Percentiles rank a stretch among this genome's conserved stretches.
Conservation (phyloP, 2,329 filamentous ascomycete genomes). For the Tolypocladium inflatum region DNA sequence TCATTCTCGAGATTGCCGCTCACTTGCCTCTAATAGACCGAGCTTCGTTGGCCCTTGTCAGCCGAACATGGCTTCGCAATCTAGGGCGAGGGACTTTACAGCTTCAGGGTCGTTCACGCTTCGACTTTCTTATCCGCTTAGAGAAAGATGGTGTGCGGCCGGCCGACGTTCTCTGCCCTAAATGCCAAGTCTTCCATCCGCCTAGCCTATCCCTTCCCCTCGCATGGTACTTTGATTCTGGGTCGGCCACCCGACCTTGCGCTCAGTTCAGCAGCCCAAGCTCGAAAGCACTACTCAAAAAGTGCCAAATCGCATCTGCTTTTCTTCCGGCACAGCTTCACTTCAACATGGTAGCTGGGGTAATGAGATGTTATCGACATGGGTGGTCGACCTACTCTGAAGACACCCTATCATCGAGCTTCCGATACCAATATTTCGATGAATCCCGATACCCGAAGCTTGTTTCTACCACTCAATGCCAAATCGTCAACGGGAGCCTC, state of each 20-base stretch:
- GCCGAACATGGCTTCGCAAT: not conserved
- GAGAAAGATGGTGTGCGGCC: not conserved
- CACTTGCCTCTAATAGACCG: not conserved
- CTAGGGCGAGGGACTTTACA: not conserved
- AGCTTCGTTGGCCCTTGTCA: not conserved
- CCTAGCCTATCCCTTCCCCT: not conserved
- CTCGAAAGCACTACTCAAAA: too few relatives aligned
- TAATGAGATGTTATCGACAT: not conserved
- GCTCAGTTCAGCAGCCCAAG: not conserved
- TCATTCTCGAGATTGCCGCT: not conserved
- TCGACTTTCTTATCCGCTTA: not conserved
- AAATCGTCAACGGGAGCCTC: not conserved
- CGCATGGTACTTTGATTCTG: not conserved
- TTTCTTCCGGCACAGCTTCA: not conserved
- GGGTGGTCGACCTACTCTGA: not conserved
- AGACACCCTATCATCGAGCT: not conserved
- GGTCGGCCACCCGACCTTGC: not conserved
- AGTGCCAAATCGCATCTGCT: not conserved
- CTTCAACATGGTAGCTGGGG: not conserved
- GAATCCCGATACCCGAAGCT: not conserved
- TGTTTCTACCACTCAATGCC: not conserved
- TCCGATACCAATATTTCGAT: too few relatives aligned
- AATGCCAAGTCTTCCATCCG: not conserved
- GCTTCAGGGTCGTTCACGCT: not conserved
- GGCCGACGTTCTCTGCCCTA: not conserved